These are phyloP conservation scores for Elasticomyces elasticus DNA, from an alignment of 495 filamentous ascomycete species.

Conservation along the genomic window DNA sequence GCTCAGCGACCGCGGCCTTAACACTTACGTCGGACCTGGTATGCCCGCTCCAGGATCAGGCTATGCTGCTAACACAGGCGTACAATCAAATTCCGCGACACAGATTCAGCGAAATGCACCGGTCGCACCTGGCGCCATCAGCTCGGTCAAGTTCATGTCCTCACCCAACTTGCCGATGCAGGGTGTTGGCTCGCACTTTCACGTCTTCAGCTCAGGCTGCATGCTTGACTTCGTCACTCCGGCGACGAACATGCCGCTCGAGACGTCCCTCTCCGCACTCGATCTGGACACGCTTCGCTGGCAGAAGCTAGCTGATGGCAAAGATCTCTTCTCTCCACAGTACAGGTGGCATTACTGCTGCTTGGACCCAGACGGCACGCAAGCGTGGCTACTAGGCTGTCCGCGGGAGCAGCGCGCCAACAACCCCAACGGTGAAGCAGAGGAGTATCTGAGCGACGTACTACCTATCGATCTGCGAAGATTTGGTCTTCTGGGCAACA, in stretches of 20 bases:
- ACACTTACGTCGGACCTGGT: constrained; percentile 11
- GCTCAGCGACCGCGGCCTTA: constrained; percentile 17
- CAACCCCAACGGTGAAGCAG: constrained; percentile 44
- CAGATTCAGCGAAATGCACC: constrained; percentile 52
- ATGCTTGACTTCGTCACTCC: constrained; percentile 90
- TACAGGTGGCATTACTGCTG: constrained; percentile 98
- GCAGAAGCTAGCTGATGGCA: constrained; percentile 87
- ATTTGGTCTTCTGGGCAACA: constrained; percentile 79
- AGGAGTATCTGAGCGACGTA: constrained; percentile 89
- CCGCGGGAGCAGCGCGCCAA: constrained; percentile 53
- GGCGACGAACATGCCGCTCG: constrained; percentile 71
- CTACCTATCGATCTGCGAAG: constrained; percentile 79
- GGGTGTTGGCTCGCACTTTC: constrained; percentile 82
- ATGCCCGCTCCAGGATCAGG: constrained; percentile 43
- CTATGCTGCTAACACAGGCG: constrained; percentile 81
- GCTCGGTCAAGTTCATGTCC: constrained; percentile 77
- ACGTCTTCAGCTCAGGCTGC: constrained; percentile 85
- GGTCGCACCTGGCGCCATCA: constrained; percentile 78
- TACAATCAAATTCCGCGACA: constrained; percentile 49
- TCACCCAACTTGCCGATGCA: constrained; percentile 81
- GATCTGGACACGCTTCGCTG: constrained; percentile 79
- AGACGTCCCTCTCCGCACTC: constrained; percentile 81
- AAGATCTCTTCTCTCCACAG: constrained; percentile 75
- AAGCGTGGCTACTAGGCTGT: constrained; percentile 92
- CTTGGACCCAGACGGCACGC: constrained; percentile 83